These are phyloP conservation scores for Tanacetum coccineum DNA, from an alignment of 129 eudicot species.

Conservation along the genomic window DNA sequence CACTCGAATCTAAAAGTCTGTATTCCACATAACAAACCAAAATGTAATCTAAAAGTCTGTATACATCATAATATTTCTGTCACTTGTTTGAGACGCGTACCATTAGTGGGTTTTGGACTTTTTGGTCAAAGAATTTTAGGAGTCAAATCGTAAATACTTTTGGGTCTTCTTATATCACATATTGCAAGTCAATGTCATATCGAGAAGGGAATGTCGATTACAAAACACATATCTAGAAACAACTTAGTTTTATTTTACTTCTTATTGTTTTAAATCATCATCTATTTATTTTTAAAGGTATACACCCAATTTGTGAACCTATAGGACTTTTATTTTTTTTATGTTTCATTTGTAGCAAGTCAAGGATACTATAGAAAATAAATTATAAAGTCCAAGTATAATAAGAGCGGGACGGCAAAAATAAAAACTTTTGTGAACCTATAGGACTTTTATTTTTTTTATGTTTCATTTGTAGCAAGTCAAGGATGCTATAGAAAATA, in stretches of 20 bases:
- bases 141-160: constrained; percentile 22
- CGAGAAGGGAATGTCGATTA: not conserved
- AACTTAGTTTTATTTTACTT: too few relatives aligned
- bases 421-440: not conserved
- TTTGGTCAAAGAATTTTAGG: constrained; percentile 27
- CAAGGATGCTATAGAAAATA: not conserved
- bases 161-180: not conserved
- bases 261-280: too few relatives aligned
- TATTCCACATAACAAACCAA: constrained; percentile 20
- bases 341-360: not conserved
- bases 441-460: not conserved
- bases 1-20: not conserved
- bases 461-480: not conserved
- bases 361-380: not conserved
- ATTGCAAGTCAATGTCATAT: constrained; percentile 14
- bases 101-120: constrained; percentile 26
- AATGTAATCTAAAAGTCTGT: constrained; percentile 19
- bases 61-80: not conserved
- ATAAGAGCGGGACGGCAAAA: not conserved
- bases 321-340: not conserved
- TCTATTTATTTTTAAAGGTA: not conserved
- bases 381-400: constrained; percentile 7
- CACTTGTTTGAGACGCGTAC: constrained; percentile 28
- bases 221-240: not conserved
- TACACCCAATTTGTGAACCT: not conserved